Evolutionary conservation across 371 early-diverging fungal species (phyloP).

Genomic region (Lichtheimia hyalospora): DNA sequence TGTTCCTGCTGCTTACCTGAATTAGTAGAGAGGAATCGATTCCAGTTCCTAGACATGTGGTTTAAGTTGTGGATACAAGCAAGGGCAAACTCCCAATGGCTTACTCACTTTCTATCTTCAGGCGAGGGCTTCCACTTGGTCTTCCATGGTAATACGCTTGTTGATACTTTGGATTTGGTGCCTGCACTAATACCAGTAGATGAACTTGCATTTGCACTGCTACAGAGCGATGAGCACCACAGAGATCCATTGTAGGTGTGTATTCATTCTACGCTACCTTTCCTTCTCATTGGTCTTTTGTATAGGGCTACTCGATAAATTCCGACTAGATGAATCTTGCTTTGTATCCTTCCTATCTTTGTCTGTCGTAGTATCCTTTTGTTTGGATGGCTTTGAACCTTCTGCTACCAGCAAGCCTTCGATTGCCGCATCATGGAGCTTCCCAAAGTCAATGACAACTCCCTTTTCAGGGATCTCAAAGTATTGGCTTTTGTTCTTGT

Average conservation of each 20-base stretch:
- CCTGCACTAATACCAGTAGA: neutral
- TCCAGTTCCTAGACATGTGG: conserved; percentile 55
- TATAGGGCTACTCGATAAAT: neutral
- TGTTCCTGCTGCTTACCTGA: conserved; percentile 28
- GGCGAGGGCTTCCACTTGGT: conserved; percentile 52
- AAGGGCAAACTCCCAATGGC: neutral
- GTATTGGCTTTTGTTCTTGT: too few species aligned
- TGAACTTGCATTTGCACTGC: too few species aligned
- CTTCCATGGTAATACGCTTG: conserved; percentile 51
- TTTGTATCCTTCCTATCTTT: neutral
- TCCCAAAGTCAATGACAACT: too few species aligned
- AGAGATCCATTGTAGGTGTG: too few species aligned
- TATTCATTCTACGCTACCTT: conserved; percentile 14
- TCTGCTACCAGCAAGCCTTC: too few species aligned
- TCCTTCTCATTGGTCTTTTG: conserved; percentile 26
- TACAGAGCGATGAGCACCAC: neutral
- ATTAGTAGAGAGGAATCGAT: conserved; percentile 66
- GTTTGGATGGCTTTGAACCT: neutral
- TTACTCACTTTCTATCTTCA: conserved; percentile 49
- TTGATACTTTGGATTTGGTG: conserved; percentile 34
- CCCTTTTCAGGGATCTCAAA: too few species aligned
- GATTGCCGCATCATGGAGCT: too few species aligned
- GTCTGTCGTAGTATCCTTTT: neutral
- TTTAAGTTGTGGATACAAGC: neutral
- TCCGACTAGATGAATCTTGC: too few species aligned